Conservation (phyloP, 192 early-diverging fungal species). For the Coemansia sp. region DNA sequence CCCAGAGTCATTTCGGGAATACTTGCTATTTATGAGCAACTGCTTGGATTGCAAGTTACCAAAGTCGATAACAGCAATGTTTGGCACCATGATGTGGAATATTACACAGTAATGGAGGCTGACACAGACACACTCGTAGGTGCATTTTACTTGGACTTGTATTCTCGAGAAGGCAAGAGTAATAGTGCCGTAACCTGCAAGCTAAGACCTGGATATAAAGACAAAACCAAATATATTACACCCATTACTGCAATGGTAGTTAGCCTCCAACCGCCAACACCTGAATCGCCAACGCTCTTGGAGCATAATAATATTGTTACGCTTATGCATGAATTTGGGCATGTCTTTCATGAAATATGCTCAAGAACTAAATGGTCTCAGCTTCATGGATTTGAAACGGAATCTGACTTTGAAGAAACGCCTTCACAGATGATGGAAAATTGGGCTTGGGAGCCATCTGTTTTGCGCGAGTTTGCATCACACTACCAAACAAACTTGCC, state of each 20-base stretch:
- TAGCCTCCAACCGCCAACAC: conserved; percentile 54
- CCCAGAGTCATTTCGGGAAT: conserved; percentile 57
- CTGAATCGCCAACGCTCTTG: conserved; percentile 62
- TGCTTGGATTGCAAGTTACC: conserved; percentile 62
- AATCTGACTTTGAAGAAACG: conserved; percentile 74
- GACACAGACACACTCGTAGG: conserved; percentile 57
- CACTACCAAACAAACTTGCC: conserved; percentile 64
- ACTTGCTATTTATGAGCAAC: conserved; percentile 64
- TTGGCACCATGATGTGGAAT: conserved; percentile 73
- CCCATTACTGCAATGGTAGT: conserved; percentile 61
- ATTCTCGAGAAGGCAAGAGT: conserved; percentile 62
- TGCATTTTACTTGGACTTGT: conserved; percentile 68
- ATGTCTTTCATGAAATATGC: conserved; percentile 59
- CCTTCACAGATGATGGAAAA: conserved; percentile 81
- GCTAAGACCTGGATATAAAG: conserved; percentile 54
- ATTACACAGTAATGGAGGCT: conserved; percentile 66
- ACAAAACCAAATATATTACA: conserved; percentile 3
- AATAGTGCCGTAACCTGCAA: too few relatives aligned
- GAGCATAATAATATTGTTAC: conserved; percentile 71
- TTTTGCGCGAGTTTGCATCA: conserved; percentile 49
- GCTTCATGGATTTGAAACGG: conserved; percentile 60
- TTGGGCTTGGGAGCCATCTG: conserved; percentile 58
- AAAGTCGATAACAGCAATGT: conserved; percentile 56
- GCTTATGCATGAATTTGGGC: conserved; percentile 75
- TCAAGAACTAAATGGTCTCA: conserved; percentile 61